A percentile compares a stretch with the other conserved stretches of the same genome.
Conservation (phyloP, 805 yeast genomes). For the Candida ortonii region DNA sequence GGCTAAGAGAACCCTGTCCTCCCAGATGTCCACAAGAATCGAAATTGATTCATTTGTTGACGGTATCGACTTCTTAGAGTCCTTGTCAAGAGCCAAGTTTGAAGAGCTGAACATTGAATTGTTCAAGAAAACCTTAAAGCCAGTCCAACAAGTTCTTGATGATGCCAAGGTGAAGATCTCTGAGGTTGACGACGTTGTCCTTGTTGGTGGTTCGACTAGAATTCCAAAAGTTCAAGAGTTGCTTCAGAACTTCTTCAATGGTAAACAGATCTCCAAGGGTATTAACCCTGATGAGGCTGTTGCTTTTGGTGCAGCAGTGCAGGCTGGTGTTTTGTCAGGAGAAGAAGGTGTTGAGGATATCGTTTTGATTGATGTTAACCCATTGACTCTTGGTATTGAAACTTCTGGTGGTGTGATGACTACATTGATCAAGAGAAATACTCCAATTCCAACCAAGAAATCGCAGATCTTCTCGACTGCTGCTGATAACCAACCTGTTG, state of each 20-base stretch:
- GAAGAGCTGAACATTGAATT: conserved; percentile 93
- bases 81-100: conserved; percentile 95
- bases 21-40: conserved; percentile 92
- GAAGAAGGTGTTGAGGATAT: conserved; percentile 90
- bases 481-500: conserved; percentile 95
- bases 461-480: conserved; percentile 95
- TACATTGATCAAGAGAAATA: conserved; percentile 88
- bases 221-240: conserved; percentile 97
- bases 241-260: conserved; percentile 84
- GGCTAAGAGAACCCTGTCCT: conserved; percentile 94
- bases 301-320: conserved; percentile 99
- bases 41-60: conserved; percentile 94
- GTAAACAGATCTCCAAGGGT: conserved; percentile 95
- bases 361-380: conserved; percentile 88
- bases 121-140: conserved; percentile 92
- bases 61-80: conserved; percentile 93
- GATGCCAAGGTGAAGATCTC: conserved; percentile 87
- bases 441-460: conserved; percentile 93
- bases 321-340: conserved; percentile 96
- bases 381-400: conserved; percentile 93
- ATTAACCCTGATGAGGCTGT: conserved; percentile 99
- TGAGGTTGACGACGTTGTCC: conserved; percentile 90
- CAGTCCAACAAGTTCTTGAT: conserved; percentile 92
- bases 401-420: conserved; percentile 98
- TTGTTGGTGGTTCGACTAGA: conserved; percentile 99